Evolutionary conservation across 441 rosid species (phyloP), one percentile per base, ranked within the genome.

Genomic region (Bruguiera hainesii): DNA sequence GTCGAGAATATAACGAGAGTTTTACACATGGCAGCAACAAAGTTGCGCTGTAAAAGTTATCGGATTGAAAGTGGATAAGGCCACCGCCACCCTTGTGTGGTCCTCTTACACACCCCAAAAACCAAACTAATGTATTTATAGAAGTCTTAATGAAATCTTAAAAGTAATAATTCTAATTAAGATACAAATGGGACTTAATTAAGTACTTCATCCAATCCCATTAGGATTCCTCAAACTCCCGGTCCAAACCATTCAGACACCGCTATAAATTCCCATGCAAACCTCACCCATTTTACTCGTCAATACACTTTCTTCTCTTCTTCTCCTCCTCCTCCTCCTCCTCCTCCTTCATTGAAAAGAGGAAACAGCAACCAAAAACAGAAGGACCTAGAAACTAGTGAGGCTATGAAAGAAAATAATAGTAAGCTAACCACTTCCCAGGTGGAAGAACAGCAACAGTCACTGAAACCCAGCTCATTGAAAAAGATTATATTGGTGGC

Each of bases 401-500:
- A 63, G n/a, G 39, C 64, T 29, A 42, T 28, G 3, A 63, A 71
- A 28, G 31, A 51, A 7, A 31, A 18, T 68, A 35, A 62, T 1
- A 31, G 16, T 65, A 26, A 62, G 0, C 31, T 16, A 1, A 68
- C 61, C 1, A 5, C 61, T 19, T 59, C 62, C 11, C 65, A 10
- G 51, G 60, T 39, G 15, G 62, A 60, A 0, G 69, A 50, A 2
- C 55, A 25, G 7, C 49, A 51, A 2, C 26, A 68, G 1, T 42
- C 66, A 11, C 50, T 63, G 25, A 28, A 26, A 2, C n/a, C 75
- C 4, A 56, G 21, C 57, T 79, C 87, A 0, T 65, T 83, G 16
- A 74, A 67, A 66, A 87, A 85, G 73, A 83, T 86, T 59, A 75
- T 88, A 30, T 28, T 71, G 21, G 96, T 94, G 29, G 78, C 97